Evolutionary conservation across 805 yeast species (phyloP), one percentile per base, ranked within the genome.

Genomic region (Teunomyces kruisii): DNA sequence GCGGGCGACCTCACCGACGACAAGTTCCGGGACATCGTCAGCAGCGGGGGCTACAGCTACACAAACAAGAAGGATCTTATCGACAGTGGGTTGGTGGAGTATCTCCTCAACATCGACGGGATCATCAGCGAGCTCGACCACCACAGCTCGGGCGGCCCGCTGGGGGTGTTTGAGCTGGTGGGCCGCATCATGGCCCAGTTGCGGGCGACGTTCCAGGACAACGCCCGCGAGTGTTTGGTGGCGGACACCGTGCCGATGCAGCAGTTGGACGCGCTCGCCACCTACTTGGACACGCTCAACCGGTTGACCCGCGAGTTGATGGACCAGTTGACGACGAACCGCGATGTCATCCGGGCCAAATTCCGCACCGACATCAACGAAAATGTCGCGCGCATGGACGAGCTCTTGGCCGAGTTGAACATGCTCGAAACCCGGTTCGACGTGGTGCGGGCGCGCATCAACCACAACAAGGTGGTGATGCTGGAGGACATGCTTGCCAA

Each of bases 81-180:
- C n/a, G 63, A 62, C 40, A 59, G 56, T 7, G 66, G 60, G 9
- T 44, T 67, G 32, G 55, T 59, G 12, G 54, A 58, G 31, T 62
- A 63, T 47, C 45, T 66, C 24, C 42, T 67, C 53, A 48, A 63
- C 41, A 61, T 66, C 32, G 71, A 66, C 45, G 50, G 52, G 9
- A 47, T 57, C 15, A 40, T 55, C 12, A 53, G 53, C 35, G 61
- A 57, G 15, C 32, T 48, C 19, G 17, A 33, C 26, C 32, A 26
- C 12, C 44, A 22, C 22, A 39, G 3, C n/a, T 17, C 12, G 12
- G 17, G 17, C 29, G 30, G 22, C 40, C 10, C 16, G 12, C 17
- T 9, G 16, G 39, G 14, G 8, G 45, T 39, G 43, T 42, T 45
- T 27, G 45, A 39, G 26, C 42, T 40, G 10, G 42, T 45, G 40